phyloP scores from a whole-genome alignment of 1,284 basidiomycete genomes.

The Trametes sp. region DNA sequence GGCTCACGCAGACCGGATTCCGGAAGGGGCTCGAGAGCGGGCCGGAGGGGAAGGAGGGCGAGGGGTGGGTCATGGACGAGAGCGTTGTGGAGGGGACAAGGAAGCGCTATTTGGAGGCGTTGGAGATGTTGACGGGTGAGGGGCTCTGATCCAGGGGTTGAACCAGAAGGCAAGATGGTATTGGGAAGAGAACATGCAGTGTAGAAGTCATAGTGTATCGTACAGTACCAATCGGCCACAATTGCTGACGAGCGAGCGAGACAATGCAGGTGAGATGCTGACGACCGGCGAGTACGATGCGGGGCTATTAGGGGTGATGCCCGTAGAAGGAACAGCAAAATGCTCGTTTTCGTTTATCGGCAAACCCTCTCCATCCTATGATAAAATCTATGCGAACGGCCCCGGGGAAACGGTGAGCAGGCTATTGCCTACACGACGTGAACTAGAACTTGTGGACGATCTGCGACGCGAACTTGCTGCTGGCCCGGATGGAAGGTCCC shows the following conservation, averaged over 20 bases:
- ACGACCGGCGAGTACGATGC: not conserved
- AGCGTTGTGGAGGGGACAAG: conserved; percentile 82
- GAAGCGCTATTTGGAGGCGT: conserved; percentile 81
- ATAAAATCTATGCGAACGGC: not conserved
- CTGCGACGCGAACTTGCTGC: conserved; percentile 62
- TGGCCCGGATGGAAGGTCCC: conserved; percentile 65
- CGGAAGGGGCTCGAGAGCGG: conserved; percentile 82
- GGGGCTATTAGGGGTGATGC: not conserved
- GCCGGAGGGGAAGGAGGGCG: conserved; percentile 67
- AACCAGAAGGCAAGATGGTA: too few species aligned
- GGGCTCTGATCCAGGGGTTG: conserved; percentile 15
- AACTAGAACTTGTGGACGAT: conserved; percentile 31
- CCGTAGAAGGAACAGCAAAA: not conserved
- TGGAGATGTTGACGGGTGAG: conserved; percentile 66
- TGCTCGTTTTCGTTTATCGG: not conserved
- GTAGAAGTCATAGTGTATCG: conserved; percentile 16
- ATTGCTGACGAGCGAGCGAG: not conserved
- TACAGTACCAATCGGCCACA: conserved; percentile 12
- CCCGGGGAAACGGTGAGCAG: not conserved
- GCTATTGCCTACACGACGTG: not conserved
- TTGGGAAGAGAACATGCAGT: conserved; percentile 3
- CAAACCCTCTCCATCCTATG: not conserved
- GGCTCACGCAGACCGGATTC: conserved; percentile 80
- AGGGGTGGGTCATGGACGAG: conserved; percentile 80
- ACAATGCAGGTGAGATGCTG: not conserved